Conservation (phyloP, 257 asterid species). For the Solanum corneliomulleri region DNA sequence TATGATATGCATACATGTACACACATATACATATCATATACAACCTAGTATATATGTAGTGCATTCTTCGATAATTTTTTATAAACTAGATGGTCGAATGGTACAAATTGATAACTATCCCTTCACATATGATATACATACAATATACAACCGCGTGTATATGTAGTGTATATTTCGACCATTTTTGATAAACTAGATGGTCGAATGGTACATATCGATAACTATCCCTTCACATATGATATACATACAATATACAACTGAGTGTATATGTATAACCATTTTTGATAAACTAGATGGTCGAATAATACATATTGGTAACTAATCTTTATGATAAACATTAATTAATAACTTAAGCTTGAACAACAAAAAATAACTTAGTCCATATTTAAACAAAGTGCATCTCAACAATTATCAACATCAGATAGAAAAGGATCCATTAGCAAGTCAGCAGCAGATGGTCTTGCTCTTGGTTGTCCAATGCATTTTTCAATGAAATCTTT, state of each 20-base stretch:
- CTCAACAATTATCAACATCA: background rate
- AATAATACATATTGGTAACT: background rate
- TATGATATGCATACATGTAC: background rate
- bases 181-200: no score
- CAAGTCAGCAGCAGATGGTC: conserved; percentile 18
- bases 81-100: background rate
- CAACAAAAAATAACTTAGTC: background rate
- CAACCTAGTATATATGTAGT: background rate
- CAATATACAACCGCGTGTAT: no score
- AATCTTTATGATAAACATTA: background rate
- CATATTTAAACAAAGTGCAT: background rate
- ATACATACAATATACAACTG: no score
- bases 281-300: background rate
- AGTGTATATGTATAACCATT: no score
- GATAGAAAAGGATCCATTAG: conserved; percentile 12
- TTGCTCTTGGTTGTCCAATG: conserved; percentile 16
- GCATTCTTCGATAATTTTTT: background rate
- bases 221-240: no score
- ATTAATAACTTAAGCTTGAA: background rate
- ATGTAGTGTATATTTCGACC: no score
- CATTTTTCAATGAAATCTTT: conserved; percentile 14
- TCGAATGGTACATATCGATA: no score
- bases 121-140: background rate
- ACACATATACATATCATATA: background rate
- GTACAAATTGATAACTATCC: background rate